phyloP scores from a whole-genome alignment of 1,139 yeast genomes.

The Yarrowia galli region DNA sequence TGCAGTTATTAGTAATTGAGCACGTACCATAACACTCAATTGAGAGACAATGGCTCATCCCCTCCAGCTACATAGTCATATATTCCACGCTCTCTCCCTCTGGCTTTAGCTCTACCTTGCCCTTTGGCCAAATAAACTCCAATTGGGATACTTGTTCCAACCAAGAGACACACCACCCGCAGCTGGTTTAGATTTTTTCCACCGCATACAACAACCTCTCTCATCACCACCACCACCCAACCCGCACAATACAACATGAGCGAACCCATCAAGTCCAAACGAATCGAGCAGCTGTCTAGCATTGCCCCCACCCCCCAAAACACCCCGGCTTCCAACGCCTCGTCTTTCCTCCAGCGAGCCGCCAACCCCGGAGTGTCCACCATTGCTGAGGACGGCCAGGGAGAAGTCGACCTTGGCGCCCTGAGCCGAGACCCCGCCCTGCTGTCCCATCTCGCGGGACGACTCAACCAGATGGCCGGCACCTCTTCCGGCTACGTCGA shows the following conservation, averaged over 20 bases:
- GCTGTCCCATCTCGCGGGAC: conserved; percentile 88
- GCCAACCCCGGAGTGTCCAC: conserved; percentile 76
- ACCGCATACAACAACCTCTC: background rate
- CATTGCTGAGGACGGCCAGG: conserved; percentile 67
- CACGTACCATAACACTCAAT: too few relatives aligned
- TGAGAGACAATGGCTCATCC: too few relatives aligned
- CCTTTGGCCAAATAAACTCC: conserved; percentile 30
- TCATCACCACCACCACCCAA: background rate
- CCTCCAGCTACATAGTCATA: too few relatives aligned
- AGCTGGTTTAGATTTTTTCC: conserved; percentile 22
- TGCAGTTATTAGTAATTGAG: too few relatives aligned
- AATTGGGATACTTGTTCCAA: conserved; percentile 21
- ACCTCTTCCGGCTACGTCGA: conserved; percentile 86
- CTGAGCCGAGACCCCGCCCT: conserved; percentile 78
- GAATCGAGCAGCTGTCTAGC: conserved; percentile 78
- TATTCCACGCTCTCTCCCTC: background rate
- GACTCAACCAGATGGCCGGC: conserved; percentile 84
- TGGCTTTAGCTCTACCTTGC: conserved; percentile 25
- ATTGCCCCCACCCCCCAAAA: conserved; percentile 97
- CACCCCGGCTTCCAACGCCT: conserved; percentile 91
- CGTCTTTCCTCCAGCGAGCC: conserved; percentile 65
- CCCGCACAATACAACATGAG: conserved; percentile 56
- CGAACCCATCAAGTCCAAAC: conserved; percentile 68
- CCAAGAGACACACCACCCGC: conserved; percentile 14
- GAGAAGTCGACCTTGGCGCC: conserved; percentile 53